Conservation (phyloP, 129 eudicot genomes). For the Saussurea involucrata region DNA sequence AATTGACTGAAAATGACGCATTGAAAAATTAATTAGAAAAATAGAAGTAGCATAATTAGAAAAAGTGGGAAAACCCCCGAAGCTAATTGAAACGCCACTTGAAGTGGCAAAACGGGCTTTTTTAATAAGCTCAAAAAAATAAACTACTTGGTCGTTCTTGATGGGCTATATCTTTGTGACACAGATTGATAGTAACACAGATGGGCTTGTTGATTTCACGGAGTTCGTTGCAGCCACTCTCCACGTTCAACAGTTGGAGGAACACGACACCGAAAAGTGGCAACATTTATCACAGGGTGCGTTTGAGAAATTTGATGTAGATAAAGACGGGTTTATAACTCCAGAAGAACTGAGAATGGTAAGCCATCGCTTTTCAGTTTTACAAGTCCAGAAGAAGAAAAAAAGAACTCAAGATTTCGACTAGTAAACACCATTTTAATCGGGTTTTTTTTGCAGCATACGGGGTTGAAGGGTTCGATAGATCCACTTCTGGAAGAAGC, state of each 20-base stretch:
- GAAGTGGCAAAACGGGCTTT: neutral
- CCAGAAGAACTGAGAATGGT: conserved; percentile 94
- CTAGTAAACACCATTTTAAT: neutral
- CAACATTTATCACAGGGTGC: conserved; percentile 78
- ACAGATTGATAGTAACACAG: conserved; percentile 94
- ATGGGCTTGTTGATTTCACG: conserved; percentile 82
- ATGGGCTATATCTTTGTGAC: conserved; percentile 15
- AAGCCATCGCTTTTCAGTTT: conserved; percentile 2
- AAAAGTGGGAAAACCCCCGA: neutral
- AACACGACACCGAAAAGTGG: conserved; percentile 80
- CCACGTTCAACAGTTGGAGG: conserved; percentile 91
- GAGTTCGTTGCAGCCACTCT: conserved; percentile 97
- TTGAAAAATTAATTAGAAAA: neutral
- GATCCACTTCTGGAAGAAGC: conserved; percentile 90
- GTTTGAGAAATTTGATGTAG: conserved; percentile 93
- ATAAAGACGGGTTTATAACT: conserved; percentile 86
- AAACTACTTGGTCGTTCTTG: neutral
- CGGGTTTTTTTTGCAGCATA: conserved; percentile 43
- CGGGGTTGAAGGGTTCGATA: conserved; percentile 79
- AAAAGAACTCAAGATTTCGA: neutral
- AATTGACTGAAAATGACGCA: neutral
- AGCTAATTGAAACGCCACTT: neutral
- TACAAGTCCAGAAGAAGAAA: neutral
- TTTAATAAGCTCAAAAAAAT: neutral
- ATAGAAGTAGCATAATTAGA: neutral